Evolutionary conservation across 2,329 filamentous ascomycete species (phyloP), one percentile per base, ranked within the genome.

Genomic region (Lachnellula hyalina): DNA sequence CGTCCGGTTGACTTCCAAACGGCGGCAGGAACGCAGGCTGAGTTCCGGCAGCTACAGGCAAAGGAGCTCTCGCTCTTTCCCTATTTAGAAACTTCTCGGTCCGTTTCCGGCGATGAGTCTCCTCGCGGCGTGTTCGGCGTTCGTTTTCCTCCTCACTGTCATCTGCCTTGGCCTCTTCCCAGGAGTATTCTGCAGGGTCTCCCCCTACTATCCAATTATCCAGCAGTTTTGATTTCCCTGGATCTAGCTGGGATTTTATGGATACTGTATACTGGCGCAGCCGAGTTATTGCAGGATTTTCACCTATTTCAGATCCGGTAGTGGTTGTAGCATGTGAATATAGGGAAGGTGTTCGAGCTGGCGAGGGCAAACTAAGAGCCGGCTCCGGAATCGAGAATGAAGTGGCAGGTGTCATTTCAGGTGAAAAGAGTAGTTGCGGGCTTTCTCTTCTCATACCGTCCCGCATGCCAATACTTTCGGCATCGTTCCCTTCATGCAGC

Each of bases 11-110:
- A 53, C 66, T 69, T 14, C 64, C 66, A 32, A 12, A 32, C 40
- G 55, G 62, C 8, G 52, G 54, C n/a, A 53, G 44, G 23, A 70
- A 55, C 14, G 74, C 63, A 9, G 74, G 72, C 61, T 78, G 76
- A 50, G 76, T 77, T 71, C 74, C 49, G 19, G 55, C 53, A 19
- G 57, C 60, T 41, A 12, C 28, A 32, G 28, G 28, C 28, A 32
- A 32, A 32, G 44, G 58, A 19, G 50, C 49, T 51, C 65, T 49
- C 9, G 32, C 17, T 25, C 36, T 62, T 40, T 66, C 61, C 53
- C 65, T 62, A 53, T 51, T 61, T 41, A 66, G 52, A 21, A 64
- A 65, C 25, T 58, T 68, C 53, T 72, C 68, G 4, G 64, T 62
- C 40, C 60, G 60, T 35, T 59, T 65, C 15, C 61, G 65, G 9